Base-by-base conservation (phyloP, 805 yeast genomes). In the Monosporozyma aquatica region DNA sequence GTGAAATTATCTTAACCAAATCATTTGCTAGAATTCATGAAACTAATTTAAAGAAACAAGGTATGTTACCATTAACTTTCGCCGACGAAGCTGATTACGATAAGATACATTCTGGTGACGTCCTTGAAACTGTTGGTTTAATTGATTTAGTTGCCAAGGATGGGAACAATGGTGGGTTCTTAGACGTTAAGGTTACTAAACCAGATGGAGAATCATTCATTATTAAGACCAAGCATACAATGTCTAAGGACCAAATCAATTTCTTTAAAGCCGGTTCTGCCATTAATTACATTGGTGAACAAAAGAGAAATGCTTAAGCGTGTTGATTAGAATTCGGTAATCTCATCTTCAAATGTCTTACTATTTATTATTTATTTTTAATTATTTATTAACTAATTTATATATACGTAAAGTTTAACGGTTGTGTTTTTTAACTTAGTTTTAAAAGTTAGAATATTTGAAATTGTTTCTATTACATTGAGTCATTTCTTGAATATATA, bases 21-120 rank as follows among this genome's bases (percentile, higher is more conserved):
- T 89, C 97, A 8, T 90, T 90, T 68, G 98, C 98, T 27, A 82
- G 98, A 74, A 90, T 90, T 57, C 98, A 90, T 67, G 98, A 90
- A 71, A 90, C 98, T 27, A 90, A 90, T 67, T 77, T 90, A 69
- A 92, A 90, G 74, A 92, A 92, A 67, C 98, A 92, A 72, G 98
- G 98, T 65, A 79, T 90, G 83, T 73, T 90, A 59, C 98, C 98
- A 27, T 69, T 92, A 59, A 85, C 95, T 21, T 92, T 92, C 65
- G 95, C 87, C 29, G 67, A 90, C 60, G 95, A 87, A 61, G 68
- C 74, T 27, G 98, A 92, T 59, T 92, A 90, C 62, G 97, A 92
- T 64, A 74, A 61, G 58, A 69, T 92, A 45, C 64, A 76, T 40
- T 71, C 89, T 27, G 86, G 92, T 50, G 97, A 92, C 64, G 67